A percentile compares a stretch with the other conserved stretches of the same genome.
These are phyloP conservation scores for Calocybe cyanea DNA, from an alignment of 768 basidiomycete species.

Conservation along the genomic window DNA sequence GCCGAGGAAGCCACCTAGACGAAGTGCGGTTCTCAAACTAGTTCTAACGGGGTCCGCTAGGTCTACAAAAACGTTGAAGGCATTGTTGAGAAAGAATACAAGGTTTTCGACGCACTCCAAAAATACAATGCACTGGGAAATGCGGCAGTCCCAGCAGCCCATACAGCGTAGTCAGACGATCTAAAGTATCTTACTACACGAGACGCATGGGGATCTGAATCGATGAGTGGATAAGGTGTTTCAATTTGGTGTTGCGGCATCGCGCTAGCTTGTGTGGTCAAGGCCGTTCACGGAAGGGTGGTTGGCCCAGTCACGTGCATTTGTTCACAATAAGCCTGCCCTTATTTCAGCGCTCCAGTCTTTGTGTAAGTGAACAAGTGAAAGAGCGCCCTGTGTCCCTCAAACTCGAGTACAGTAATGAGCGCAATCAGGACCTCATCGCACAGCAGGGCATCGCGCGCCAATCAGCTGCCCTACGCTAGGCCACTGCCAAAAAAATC, in stretches of 20 bases:
- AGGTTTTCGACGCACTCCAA: slow-evolving; percentile 59
- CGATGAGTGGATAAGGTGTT: slow-evolving; percentile 87
- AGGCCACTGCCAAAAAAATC: slow-evolving; percentile 45
- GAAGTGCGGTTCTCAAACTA: slow-evolving; percentile 33
- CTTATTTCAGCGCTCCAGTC: slow-evolving; percentile 27
- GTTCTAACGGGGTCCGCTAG: slow-evolving; percentile 43
- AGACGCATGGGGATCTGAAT: slow-evolving; percentile 84
- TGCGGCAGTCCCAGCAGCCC: slow-evolving; percentile 77
- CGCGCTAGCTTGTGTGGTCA: slow-evolving; percentile 15
- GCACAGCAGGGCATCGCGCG: slow-evolving; percentile 27
- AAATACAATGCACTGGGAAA: slow-evolving; percentile 79
- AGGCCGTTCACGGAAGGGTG: slow-evolving; percentile 28
- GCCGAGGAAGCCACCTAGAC: slow-evolving; percentile 71
- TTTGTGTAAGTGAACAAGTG: slow-evolving; percentile 11
- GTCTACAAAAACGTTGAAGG: slow-evolving; percentile 28
- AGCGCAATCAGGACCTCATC: slow-evolving; percentile 48
- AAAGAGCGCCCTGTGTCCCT: not conserved
- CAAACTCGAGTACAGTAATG: slow-evolving; percentile 34
- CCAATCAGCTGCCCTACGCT: slow-evolving; percentile 54
- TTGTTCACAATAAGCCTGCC: slow-evolving; percentile 25
- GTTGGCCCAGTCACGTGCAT: slow-evolving; percentile 26
- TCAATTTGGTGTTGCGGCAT: slow-evolving; percentile 49
- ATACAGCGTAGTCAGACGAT: slow-evolving; percentile 79
- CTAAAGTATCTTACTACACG: slow-evolving; percentile 90
- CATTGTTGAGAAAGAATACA: slow-evolving; percentile 3